phyloP scores from a whole-genome alignment of 805 yeast genomes.

The Saccharomycopsis fodiens region DNA sequence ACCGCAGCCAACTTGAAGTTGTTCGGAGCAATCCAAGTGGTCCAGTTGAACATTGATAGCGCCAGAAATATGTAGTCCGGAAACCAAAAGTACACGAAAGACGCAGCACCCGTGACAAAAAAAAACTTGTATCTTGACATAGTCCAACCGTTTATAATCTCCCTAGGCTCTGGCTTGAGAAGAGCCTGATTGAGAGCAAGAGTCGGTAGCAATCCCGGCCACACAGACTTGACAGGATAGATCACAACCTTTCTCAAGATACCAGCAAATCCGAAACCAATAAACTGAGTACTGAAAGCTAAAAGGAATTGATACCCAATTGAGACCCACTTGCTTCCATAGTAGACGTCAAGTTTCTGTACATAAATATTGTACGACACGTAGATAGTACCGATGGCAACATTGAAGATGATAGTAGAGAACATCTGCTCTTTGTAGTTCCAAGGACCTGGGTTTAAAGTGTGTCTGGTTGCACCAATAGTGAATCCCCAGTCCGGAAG shows the following conservation, averaged over 20 bases:
- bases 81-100: conserved; percentile 39
- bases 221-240: conserved; percentile 43
- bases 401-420: conserved; percentile 38
- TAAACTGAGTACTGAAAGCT: conserved; percentile 46
- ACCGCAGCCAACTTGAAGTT: conserved; percentile 40
- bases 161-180: conserved; percentile 29
- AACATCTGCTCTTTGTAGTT: conserved; percentile 58
- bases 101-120: conserved; percentile 26
- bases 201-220: conserved; percentile 47
- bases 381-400: conserved; percentile 29
- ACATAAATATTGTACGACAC: conserved; percentile 33
- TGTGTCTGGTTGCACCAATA: conserved; percentile 32
- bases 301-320: conserved; percentile 49
- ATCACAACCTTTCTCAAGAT: conserved; percentile 50
- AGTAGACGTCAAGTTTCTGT: conserved; percentile 26
- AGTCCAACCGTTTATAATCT: conserved; percentile 29
- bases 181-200: conserved; percentile 43
- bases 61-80: conserved; percentile 38
- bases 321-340: conserved; percentile 27
- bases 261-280: conserved; percentile 66
- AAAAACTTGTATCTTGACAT: conserved; percentile 30
- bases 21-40: conserved; percentile 49
- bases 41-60: conserved; percentile 43
- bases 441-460: conserved; percentile 61
- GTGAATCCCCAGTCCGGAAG: conserved; percentile 41